These are phyloP conservation scores for Alternaria burnsii DNA, from an alignment of 2,329 filamentous ascomycete genomes.

Conservation along the genomic window DNA sequence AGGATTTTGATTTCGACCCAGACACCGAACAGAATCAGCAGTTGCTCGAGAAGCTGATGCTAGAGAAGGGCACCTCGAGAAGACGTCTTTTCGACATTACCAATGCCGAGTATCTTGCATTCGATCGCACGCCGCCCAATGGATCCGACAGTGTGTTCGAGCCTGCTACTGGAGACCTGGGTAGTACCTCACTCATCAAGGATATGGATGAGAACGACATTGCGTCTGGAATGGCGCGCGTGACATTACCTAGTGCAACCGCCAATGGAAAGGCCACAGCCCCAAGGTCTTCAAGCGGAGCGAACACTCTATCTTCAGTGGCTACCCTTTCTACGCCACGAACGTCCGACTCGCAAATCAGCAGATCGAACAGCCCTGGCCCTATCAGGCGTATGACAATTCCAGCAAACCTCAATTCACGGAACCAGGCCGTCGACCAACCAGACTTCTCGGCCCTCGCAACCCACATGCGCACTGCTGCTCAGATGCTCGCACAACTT, in stretches of 20 bases:
- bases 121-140: conserved; percentile 55
- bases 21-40: conserved; percentile 75
- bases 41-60: conserved; percentile 69
- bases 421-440: conserved; percentile 68
- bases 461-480: conserved; percentile 86
- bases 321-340: conserved; percentile 72
- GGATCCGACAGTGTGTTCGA: conserved; percentile 80
- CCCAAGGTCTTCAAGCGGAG: conserved; percentile 68
- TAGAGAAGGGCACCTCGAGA: conserved; percentile 68
- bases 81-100: conserved; percentile 63
- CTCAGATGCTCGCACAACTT: conserved; percentile 85
- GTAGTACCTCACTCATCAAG: conserved; percentile 74
- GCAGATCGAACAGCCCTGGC: conserved; percentile 73
- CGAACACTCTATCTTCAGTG: conserved; percentile 67
- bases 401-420: conserved; percentile 57
- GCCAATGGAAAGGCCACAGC: conserved; percentile 41
- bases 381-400: conserved; percentile 69
- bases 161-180: conserved; percentile 79
- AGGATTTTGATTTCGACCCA: conserved; percentile 85
- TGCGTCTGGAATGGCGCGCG: conserved; percentile 41
- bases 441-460: conserved; percentile 83
- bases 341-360: conserved; percentile 73
- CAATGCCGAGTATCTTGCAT: conserved; percentile 65
- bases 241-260: conserved; percentile 35
- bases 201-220: conserved; percentile 59